phyloP scores from a whole-genome alignment of 768 basidiomycete genomes.

The Xerocomellus intermedius region DNA sequence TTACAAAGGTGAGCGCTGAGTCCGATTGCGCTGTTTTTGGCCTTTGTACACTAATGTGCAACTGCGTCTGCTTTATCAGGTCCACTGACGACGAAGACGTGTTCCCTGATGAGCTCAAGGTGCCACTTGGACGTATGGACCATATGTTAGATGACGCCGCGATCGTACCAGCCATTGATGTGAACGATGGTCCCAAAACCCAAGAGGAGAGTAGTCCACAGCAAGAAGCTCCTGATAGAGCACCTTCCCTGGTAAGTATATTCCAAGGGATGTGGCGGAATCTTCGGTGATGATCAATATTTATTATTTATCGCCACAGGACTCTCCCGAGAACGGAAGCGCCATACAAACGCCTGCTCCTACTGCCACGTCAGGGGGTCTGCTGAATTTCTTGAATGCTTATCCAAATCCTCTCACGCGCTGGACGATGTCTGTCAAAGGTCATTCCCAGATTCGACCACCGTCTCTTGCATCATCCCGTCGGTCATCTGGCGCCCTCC shows the following conservation, averaged over 20 bases:
- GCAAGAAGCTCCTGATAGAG: constrained; percentile 21
- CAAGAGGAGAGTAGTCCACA: constrained; percentile 18
- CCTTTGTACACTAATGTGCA: constrained; percentile 1
- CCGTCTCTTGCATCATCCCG: constrained; percentile 24
- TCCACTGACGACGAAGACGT: constrained; percentile 54
- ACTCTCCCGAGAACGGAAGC: constrained; percentile 26
- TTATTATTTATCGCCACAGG: constrained; percentile 13
- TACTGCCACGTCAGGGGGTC: constrained; percentile 35
- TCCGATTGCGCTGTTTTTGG: constrained; percentile 1
- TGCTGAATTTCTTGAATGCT: constrained; percentile 59
- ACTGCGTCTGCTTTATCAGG: constrained; percentile 31
- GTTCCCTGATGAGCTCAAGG: constrained; percentile 59
- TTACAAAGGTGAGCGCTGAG: constrained; percentile 55
- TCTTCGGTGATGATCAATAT: neutral
- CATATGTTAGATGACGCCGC: constrained; percentile 49
- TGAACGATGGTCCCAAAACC: constrained; percentile 15
- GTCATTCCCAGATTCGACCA: constrained; percentile 14
- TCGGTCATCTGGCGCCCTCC: constrained; percentile 22
- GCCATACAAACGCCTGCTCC: constrained; percentile 17
- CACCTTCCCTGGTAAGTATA: constrained; percentile 21
- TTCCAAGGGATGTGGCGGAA: neutral
- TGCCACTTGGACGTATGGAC: constrained; percentile 59
- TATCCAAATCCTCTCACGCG: constrained; percentile 59
- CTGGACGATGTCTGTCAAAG: constrained; percentile 40
- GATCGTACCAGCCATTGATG: constrained; percentile 6